phyloP scores from a whole-genome alignment of 2,329 filamentous ascomycete genomes.

The Aspergillus sp. region DNA sequence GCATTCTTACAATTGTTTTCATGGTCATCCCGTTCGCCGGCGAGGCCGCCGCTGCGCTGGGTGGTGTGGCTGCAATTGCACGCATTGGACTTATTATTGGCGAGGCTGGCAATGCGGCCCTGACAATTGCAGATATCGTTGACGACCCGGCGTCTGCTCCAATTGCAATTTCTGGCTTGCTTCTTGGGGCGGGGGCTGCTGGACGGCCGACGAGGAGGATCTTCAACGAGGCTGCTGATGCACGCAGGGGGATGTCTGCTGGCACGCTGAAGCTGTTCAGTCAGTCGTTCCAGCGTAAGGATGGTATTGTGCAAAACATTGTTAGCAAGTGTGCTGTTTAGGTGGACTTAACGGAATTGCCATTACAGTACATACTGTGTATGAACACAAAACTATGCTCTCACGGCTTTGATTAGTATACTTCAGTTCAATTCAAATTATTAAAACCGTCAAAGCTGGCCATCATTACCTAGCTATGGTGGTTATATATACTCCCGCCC shows the following conservation, averaged over 20 bases:
- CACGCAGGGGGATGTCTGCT: background rate
- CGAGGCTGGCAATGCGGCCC: background rate
- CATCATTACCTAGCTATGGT: no score
- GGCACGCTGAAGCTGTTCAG: background rate
- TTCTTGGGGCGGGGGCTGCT: background rate
- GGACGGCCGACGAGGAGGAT: background rate
- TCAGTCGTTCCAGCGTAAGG: background rate
- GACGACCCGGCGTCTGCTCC: constrained; percentile 4
- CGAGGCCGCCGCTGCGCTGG: background rate
- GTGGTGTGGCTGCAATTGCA: background rate
- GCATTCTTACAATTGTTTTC: background rate
- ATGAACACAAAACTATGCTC: no score
- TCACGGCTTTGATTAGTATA: no score
- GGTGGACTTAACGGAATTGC: no score
- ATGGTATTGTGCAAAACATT: background rate
- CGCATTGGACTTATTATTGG: background rate
- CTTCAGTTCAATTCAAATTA: no score
- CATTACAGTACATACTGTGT: no score
- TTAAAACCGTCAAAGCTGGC: no score
- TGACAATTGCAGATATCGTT: background rate
- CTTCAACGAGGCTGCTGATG: background rate
- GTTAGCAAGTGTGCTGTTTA: background rate
- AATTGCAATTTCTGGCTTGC: background rate
- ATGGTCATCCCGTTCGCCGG: constrained; percentile 7
- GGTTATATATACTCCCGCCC: no score